Evolutionary conservation across 1,139 yeast genomes (phyloP), one percentile per base, ranked within the genome.

Genomic region (Magnusiomyces paraingens): DNA sequence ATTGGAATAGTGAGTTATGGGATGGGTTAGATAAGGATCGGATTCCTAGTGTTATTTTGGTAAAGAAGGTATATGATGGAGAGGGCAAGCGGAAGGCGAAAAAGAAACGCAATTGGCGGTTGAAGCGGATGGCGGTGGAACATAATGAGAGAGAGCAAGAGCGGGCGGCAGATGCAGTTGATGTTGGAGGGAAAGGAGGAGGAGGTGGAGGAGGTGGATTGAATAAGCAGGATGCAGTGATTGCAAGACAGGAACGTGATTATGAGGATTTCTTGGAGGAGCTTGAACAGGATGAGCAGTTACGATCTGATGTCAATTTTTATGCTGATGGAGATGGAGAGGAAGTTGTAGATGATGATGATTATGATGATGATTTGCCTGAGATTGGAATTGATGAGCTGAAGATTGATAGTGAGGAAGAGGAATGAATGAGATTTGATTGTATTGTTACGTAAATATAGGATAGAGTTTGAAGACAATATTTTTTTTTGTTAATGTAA

Each of bases 81-180:
- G 86, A 86, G 75, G 56, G 58, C 56, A 84, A 82, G 73, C 71
- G 80, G 58, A 85, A 84, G 80, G 17, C 18, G 4, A 40, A 40
- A 6, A 15, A 26, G 15, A 81, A 83, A 76, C 82, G 95, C 79
- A 79, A 79, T 70, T 90, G 98, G 96, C 89, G 87, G 74, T 82
- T 93, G 72, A 88, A 88, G 84, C 86, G 99, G 79, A 91, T 94
- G 97, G 98, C 98, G 47, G 87, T 79, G 69, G 99, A 94, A 73
- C 95, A 91, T 72, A 81, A 82, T 54, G 95, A 95, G 20, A 57
- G 50, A 10, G 64, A 61, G 29, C 22, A 12, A 3, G 43, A 18
- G 12, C 62, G 58, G 15, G 49, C 59, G 17, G 52, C 59, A 35
- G 51, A 59, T 70, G 77, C 78, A 61, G 94, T n/a, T n/a, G 48